These are phyloP conservation scores for Populus tremula DNA, from an alignment of 345 rosid genomes.

Conservation along the genomic window DNA sequence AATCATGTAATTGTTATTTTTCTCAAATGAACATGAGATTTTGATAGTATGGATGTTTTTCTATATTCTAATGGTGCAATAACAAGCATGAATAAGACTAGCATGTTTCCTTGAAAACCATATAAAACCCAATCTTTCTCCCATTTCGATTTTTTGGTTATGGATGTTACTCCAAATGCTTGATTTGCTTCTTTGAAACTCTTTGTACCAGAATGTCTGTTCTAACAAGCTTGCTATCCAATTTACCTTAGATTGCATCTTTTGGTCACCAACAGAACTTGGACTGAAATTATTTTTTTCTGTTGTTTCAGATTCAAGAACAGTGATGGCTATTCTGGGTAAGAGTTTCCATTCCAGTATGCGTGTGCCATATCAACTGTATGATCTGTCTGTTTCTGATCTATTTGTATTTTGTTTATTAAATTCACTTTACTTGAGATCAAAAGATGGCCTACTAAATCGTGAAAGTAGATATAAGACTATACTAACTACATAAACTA, in stretches of 20 bases:
- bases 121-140: not conserved
- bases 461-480: not conserved
- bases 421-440: not conserved
- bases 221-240: not conserved
- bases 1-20: not conserved
- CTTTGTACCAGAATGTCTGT: not conserved
- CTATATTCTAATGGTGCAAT: not conserved
- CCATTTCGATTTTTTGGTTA: not conserved
- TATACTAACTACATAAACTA: not conserved
- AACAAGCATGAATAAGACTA: not conserved
- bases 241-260: not conserved
- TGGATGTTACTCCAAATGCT: not conserved
- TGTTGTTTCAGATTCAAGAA: slow-evolving; percentile 80
- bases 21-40: not conserved
- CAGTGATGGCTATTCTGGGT: slow-evolving; percentile 99
- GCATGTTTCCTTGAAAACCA: not conserved
- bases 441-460: not conserved
- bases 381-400: not conserved
- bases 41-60: not conserved
- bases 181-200: not conserved
- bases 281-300: slow-evolving; percentile 1
- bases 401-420: not conserved
- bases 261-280: not conserved
- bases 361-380: not conserved
- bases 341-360: slow-evolving; percentile 21